phyloP scores from a whole-genome alignment of 2,329 filamentous ascomycete species.

The Coniochaeta sp. region DNA sequence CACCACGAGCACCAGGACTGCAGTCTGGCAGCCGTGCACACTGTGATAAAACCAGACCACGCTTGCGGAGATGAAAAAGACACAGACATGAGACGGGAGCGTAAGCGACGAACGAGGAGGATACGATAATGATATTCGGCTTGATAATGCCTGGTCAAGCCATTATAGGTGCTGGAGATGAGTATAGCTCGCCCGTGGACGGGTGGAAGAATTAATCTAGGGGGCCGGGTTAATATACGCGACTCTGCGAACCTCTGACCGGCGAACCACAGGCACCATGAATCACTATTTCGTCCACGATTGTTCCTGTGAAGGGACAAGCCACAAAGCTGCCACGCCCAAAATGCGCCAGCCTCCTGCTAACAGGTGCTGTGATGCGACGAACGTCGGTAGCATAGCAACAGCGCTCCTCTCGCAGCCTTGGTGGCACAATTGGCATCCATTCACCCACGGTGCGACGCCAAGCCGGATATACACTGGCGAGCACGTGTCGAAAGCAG shows the following conservation, averaged over 20 bases:
- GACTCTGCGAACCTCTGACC: slow-evolving; percentile 10
- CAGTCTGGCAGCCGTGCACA: background rate
- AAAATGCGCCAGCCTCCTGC: background rate
- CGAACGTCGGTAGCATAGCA: background rate
- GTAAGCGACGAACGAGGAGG: slow-evolving; percentile 8
- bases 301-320: background rate
- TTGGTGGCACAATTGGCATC: background rate
- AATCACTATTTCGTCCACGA: background rate
- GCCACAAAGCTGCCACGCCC: background rate
- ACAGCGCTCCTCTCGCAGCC: background rate
- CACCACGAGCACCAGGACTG: background rate
- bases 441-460: background rate
- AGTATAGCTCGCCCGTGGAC: slow-evolving; percentile 9
- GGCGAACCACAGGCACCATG: background rate
- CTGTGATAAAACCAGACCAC: background rate
- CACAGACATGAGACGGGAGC: slow-evolving; percentile 3
- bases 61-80: slow-evolving; percentile 3
- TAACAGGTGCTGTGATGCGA: background rate
- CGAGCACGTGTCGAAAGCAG: slow-evolving; percentile 1
- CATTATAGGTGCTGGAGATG: slow-evolving; percentile 3
- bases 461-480: background rate
- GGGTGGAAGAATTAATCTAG: slow-evolving; percentile 14
- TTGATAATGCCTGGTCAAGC: background rate
- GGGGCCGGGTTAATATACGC: slow-evolving; percentile 15
- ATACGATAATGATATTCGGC: slow-evolving; percentile 10